A percentile compares a stretch with the other conserved stretches of the same genome.
Evolutionary conservation across 1,284 basidiomycete genomes (phyloP).

Genomic region (Apiotrichum sp.): DNA sequence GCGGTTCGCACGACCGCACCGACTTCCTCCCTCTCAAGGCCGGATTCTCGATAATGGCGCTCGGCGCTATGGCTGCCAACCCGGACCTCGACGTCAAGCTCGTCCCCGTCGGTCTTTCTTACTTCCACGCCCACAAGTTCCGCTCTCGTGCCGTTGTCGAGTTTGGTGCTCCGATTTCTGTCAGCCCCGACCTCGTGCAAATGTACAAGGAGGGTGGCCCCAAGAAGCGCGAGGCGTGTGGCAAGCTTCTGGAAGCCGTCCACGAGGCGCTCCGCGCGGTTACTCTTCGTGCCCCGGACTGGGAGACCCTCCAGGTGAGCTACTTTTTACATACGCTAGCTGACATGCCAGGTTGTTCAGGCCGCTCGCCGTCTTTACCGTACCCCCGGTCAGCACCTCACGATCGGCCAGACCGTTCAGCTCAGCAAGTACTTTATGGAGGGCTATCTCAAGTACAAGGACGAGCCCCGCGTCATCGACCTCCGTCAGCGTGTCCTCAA

Average conservation of each 20-base stretch:
- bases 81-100: constrained; percentile 82
- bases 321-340: too few relatives aligned
- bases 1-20: constrained; percentile 92
- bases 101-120: constrained; percentile 88
- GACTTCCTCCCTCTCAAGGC: constrained; percentile 92
- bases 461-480: constrained; percentile 82
- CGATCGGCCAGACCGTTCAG: constrained; percentile 93
- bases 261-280: constrained; percentile 97
- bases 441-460: constrained; percentile 88
- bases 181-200: constrained; percentile 75
- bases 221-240: constrained; percentile 84
- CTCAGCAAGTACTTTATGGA: constrained; percentile 91
- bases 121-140: constrained; percentile 93
- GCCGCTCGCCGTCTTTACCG: constrained; percentile 91
- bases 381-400: constrained; percentile 88
- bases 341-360: constrained; percentile 84
- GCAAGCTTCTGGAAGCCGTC: constrained; percentile 82
- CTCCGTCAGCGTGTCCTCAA: constrained; percentile 78
- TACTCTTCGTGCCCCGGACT: constrained; percentile 92
- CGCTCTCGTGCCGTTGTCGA: constrained; percentile 93
- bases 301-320: constrained; percentile 90
- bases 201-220: constrained; percentile 86
- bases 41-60: constrained; percentile 94
- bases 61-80: constrained; percentile 90
- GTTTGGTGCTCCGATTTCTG: constrained; percentile 86